Base-by-base conservation (phyloP, 345 rosid genomes). In the Gossypioides kirkii region DNA sequence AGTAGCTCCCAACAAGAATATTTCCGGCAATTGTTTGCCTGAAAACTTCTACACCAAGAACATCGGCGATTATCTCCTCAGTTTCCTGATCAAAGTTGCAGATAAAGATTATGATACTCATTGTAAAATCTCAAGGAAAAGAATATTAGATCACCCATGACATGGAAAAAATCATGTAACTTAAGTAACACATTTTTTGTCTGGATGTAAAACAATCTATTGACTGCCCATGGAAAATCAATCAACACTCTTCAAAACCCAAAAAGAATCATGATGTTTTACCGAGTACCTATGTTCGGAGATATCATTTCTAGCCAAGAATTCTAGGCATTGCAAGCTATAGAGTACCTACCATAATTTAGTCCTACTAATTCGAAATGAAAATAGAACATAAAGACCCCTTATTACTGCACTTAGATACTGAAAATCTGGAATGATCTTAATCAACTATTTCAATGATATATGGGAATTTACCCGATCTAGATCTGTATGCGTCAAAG, bases 11-110 rank as follows among this genome's bases (percentile, higher is more conserved):
- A 10, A 91, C 96, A 20, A 92, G 97, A 83, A 90, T 90, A 77
- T 90, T 93, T 73, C 97, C 98, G 4, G 97, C 97, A 75, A 93
- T 85, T 9, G 97, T 91, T 88, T 92, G 98, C 80, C 98, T 83
- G 73, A 93, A 93, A 53, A 91, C 98, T 84, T 96, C 99, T 49
- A 93, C 98, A 11, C 94, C 96, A 69, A 96, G 98, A 75, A 91
- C 99, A 85, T 96, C 98, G 0, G 96, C 92, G 65, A 91, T 91
- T 58, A 93, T 81, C 79, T 96, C 98, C 81, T 93, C 99, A 0
- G 98, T 96, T 81, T 91, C 91, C 98, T 89, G 78, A 12, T 59
- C 16, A 38, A 69, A 28, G 10, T 38, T 28, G 41, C 47, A 54
- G 10, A 54, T 20, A 4, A 61, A 53, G 36, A 62, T 3, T 20